Percentiles rank a stretch among this genome's conserved stretches.
These are phyloP conservation scores for Phytopythium vexans DNA, from an alignment of 352 stramenopile genomes.

Conservation along the genomic window DNA sequence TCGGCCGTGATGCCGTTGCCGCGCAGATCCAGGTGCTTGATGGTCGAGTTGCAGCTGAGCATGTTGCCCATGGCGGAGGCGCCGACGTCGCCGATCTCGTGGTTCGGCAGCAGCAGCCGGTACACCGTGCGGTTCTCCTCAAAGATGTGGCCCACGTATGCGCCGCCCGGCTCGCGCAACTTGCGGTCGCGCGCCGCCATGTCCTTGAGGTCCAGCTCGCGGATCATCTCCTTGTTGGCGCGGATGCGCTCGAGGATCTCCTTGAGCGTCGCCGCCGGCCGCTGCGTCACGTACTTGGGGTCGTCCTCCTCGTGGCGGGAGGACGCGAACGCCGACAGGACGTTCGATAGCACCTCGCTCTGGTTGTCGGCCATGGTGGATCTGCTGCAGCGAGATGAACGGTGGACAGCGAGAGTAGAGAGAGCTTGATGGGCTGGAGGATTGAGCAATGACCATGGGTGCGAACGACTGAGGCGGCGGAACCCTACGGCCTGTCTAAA, in stretches of 20 bases:
- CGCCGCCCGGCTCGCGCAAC: slow-evolving; percentile 27
- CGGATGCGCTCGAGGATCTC: slow-evolving; percentile 56
- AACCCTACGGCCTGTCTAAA: no score
- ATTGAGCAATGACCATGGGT: no score
- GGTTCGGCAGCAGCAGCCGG: slow-evolving; percentile 37
- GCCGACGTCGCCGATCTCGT: slow-evolving; percentile 49
- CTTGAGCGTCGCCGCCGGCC: slow-evolving; percentile 35
- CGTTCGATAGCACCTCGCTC: slow-evolving; percentile 25
- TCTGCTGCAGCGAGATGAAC: neutral
- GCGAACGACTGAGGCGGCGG: no score
- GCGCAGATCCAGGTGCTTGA: slow-evolving; percentile 44
- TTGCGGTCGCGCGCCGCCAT: slow-evolving; percentile 49
- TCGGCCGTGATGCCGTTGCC: slow-evolving; percentile 46
- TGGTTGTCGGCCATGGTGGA: neutral
- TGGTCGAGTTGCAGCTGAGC: slow-evolving; percentile 43
- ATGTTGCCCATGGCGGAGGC: slow-evolving; percentile 48
- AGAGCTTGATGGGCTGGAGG: no score
- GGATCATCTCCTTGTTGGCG: slow-evolving; percentile 48
- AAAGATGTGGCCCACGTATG: slow-evolving; percentile 49
- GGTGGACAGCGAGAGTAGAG: no score
- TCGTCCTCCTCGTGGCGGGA: slow-evolving; percentile 17
- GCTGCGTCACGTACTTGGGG: slow-evolving; percentile 30
- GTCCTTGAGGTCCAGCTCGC: slow-evolving; percentile 52
- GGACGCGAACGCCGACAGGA: slow-evolving; percentile 36
- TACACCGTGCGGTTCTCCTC: slow-evolving; percentile 45